Evolutionary conservation across 306 rosid species (phyloP).

Genomic region (Citrullus mucosospermus): DNA sequence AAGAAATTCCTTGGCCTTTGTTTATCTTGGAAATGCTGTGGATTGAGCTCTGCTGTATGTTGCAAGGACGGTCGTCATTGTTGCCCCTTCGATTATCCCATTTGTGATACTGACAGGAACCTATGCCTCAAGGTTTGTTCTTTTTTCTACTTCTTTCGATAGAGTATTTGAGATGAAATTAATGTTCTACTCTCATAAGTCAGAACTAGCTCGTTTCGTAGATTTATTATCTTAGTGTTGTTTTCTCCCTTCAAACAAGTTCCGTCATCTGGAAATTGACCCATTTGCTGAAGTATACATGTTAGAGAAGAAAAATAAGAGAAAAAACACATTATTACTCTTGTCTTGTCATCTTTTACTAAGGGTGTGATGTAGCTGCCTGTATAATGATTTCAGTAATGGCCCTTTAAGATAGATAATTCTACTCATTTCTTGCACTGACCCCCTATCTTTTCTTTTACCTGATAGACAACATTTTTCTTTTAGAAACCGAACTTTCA

Average conservation of each 20-base stretch:
- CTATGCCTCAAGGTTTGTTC: slow-evolving; percentile 67
- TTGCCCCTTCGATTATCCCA: slow-evolving; percentile 68
- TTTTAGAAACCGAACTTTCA: too few species aligned
- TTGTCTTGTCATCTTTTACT: neutral
- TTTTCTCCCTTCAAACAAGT: neutral
- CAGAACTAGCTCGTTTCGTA: neutral
- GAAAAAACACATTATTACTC: neutral
- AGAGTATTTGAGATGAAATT: neutral
- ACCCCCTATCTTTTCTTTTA: too few species aligned
- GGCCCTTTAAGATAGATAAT: too few species aligned
- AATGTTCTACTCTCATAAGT: neutral
- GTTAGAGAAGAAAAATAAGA: neutral
- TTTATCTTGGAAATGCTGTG: slow-evolving; percentile 65
- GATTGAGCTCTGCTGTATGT: slow-evolving; percentile 47
- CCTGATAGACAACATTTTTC: too few species aligned
- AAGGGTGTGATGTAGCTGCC: neutral
- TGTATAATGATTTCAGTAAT: neutral
- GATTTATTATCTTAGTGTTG: neutral
- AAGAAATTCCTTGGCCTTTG: slow-evolving; percentile 50
- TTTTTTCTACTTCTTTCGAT: neutral
- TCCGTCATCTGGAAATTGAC: neutral
- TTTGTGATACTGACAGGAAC: slow-evolving; percentile 36
- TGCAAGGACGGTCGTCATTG: slow-evolving; percentile 63
- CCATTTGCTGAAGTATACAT: neutral
- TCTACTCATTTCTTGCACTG: too few species aligned